Percentiles rank a stretch among this genome's conserved stretches.
Conservation (phyloP, 345 rosid genomes). For the Citrus glauca region DNA sequence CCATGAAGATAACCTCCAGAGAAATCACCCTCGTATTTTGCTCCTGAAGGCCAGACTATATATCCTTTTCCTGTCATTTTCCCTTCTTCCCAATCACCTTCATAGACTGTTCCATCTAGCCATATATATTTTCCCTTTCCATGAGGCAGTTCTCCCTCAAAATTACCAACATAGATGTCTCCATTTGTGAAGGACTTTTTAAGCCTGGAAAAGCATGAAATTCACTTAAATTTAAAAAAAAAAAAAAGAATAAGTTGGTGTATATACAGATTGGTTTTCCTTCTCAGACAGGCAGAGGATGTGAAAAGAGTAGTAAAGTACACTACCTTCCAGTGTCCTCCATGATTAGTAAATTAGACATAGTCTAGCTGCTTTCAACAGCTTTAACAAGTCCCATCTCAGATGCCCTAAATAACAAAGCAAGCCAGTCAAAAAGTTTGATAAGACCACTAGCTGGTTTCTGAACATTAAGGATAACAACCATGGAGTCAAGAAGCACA, state of each 20-base stretch:
- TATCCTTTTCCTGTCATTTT: constrained; percentile 81
- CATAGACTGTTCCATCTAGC: constrained; percentile 64
- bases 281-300: neutral
- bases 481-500: neutral
- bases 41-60: constrained; percentile 69
- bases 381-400: neutral
- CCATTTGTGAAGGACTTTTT: constrained; percentile 56
- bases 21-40: constrained; percentile 77
- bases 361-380: constrained; percentile 4
- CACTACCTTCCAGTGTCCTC: constrained; percentile 24
- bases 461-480: neutral
- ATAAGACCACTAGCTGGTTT: neutral
- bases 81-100: constrained; percentile 87
- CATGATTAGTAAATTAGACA: constrained; percentile 5
- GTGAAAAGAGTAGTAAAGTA: neutral
- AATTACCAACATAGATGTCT: constrained; percentile 61
- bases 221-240: neutral
- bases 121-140: constrained; percentile 81
- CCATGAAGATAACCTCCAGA: constrained; percentile 92
- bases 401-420: constrained; percentile 3
- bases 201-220: constrained; percentile 33
- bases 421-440: neutral
- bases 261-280: neutral
- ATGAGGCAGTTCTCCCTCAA: constrained; percentile 59
- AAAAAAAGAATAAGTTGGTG: neutral